Percentiles rank a stretch among this genome's conserved stretches.
These are phyloP conservation scores for Cercophora sp. DNA, from an alignment of 495 filamentous ascomycete species.

Conservation along the genomic window DNA sequence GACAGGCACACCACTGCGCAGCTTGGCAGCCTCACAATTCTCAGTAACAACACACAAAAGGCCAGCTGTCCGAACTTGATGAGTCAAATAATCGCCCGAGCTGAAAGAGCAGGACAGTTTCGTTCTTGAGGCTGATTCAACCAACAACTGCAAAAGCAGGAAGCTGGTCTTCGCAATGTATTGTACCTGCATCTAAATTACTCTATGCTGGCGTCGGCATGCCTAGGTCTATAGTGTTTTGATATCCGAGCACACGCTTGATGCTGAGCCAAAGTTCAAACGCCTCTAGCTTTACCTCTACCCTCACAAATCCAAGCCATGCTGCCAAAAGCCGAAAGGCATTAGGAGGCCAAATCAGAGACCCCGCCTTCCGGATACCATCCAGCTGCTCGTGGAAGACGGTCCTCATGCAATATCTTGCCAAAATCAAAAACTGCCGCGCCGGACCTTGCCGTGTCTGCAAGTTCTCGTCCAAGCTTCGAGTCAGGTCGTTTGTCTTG, in stretches of 20 bases:
- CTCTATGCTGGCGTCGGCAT: background rate
- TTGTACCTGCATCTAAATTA: conserved; percentile 2
- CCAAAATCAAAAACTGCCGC: conserved; percentile 88
- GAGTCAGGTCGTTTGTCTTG: conserved; percentile 96
- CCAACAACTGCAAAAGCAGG: background rate
- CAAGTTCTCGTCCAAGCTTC: conserved; percentile 89
- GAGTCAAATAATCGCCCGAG: no score
- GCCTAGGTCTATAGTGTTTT: conserved; percentile 7
- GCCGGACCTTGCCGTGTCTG: conserved; percentile 85
- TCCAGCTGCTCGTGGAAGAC: conserved; percentile 88
- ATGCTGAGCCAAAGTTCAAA: conserved; percentile 57
- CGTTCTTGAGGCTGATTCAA: no score
- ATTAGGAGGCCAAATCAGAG: conserved; percentile 48
- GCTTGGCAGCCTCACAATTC: no score
- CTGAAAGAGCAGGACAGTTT: no score
- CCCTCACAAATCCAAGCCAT: conserved; percentile 48
- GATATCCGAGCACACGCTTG: conserved; percentile 43
- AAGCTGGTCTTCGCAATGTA: background rate
- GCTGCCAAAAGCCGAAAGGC: conserved; percentile 43
- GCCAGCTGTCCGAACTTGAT: no score
- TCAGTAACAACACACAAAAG: no score
- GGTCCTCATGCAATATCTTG: conserved; percentile 82
- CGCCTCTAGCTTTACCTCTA: conserved; percentile 51
- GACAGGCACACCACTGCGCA: no score
- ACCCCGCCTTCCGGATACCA: conserved; percentile 46